Percentiles rank a stretch among this genome's conserved stretches.
These are phyloP conservation scores for Exophiala aquamarina DNA, from an alignment of 2,329 filamentous ascomycete genomes.

Conservation along the genomic window DNA sequence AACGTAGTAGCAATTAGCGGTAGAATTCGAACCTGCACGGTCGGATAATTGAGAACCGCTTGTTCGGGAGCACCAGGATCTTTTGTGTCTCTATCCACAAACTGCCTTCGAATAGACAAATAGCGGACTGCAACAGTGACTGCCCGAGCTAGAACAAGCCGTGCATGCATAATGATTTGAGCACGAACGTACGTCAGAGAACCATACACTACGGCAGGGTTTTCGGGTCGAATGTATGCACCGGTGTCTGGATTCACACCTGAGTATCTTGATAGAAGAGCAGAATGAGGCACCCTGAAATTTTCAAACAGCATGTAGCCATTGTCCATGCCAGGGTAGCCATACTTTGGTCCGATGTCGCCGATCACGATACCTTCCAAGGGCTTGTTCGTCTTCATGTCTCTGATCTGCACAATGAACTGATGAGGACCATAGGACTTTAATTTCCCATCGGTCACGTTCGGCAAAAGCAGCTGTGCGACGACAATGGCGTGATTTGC, in stretches of 20 bases:
- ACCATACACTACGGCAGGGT: constrained; percentile 52
- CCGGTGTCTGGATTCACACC: constrained; percentile 48
- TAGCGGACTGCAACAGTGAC: constrained; percentile 56
- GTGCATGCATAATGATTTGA: constrained; percentile 45
- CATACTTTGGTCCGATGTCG: constrained; percentile 58
- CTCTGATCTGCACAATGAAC: constrained; percentile 54
- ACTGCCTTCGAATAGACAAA: constrained; percentile 50
- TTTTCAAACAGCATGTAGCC: constrained; percentile 55
- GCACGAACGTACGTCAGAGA: constrained; percentile 49
- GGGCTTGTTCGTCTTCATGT: constrained; percentile 49
- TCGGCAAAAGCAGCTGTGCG: constrained; percentile 50
- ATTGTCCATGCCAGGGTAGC: constrained; percentile 54
- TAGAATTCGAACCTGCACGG: constrained; percentile 54
- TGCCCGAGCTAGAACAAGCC: constrained; percentile 53
- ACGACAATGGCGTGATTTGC: constrained; percentile 58
- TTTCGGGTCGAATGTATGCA: constrained; percentile 45
- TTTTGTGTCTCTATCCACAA: constrained; percentile 48
- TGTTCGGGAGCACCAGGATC: constrained; percentile 39
- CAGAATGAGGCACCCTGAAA: constrained; percentile 47
- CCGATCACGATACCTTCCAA: constrained; percentile 51
- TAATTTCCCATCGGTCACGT: constrained; percentile 33
- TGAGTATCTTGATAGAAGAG: constrained; percentile 51
- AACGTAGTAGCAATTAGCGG: constrained; percentile 55
- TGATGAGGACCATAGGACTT: constrained; percentile 52
- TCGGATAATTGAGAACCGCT: constrained; percentile 54